Evolutionary conservation across 192 early-diverging fungal species (phyloP).

Genomic region (Entophlyctis helioformis): DNA sequence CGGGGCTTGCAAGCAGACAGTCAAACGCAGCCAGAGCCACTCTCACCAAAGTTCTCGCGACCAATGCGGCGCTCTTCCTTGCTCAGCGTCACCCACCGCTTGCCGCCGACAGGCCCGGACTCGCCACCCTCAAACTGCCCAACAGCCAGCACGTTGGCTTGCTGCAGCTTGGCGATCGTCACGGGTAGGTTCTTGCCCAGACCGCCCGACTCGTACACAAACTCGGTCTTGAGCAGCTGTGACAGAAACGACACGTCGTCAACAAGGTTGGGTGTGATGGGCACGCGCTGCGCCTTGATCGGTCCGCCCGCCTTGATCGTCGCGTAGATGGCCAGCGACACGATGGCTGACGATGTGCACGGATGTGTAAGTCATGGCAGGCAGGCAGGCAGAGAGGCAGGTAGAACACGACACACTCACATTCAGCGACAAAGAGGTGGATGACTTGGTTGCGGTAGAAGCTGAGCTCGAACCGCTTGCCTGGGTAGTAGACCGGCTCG

Average conservation of each 20-base stretch:
- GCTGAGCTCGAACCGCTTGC: slow-evolving; percentile 69
- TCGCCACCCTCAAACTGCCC: slow-evolving; percentile 13
- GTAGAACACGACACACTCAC: no score
- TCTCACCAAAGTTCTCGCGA: slow-evolving; percentile 36
- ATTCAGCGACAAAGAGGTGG: slow-evolving; percentile 41
- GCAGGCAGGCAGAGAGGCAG: no score
- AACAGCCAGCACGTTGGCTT: slow-evolving; percentile 23
- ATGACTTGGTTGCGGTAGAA: slow-evolving; percentile 79
- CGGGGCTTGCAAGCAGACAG: slow-evolving; percentile 24
- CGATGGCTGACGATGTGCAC: no score
- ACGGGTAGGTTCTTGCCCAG: slow-evolving; percentile 49
- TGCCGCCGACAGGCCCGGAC: slow-evolving; percentile 3
- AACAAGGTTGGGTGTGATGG: slow-evolving; percentile 34
- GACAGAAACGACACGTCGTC: slow-evolving; percentile 63
- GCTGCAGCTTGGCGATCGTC: slow-evolving; percentile 45
- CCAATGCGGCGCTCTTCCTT: slow-evolving; percentile 30
- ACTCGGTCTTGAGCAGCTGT: slow-evolving; percentile 63
- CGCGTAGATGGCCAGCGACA: slow-evolving; percentile 64
- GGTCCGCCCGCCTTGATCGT: slow-evolving; percentile 67
- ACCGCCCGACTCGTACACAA: slow-evolving; percentile 67
- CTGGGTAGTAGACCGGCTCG: slow-evolving; percentile 69
- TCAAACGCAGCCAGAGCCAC: slow-evolving; percentile 19
- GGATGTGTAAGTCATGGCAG: no score
- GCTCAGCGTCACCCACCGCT: slow-evolving; percentile 23
- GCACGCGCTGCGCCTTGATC: slow-evolving; percentile 51